Conservation (phyloP, 148 eudicot species). For the Agrostemma githago region DNA sequence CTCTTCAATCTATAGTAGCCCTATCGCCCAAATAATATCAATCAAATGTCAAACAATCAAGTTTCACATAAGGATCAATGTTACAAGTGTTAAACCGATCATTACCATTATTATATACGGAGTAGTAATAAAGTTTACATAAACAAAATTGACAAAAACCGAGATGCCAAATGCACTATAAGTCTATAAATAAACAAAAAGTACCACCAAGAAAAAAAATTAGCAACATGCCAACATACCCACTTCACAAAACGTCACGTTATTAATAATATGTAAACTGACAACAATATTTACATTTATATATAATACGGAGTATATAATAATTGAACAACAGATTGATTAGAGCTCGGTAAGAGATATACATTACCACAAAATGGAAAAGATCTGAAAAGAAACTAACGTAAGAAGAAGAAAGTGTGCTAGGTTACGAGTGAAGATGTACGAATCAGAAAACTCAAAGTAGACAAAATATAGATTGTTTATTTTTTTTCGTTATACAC, state of each 20-base stretch:
- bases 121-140: no score
- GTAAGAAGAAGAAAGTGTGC: neutral
- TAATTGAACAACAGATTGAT: neutral
- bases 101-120: no score
- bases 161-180: neutral
- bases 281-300: neutral
- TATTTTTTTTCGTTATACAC: no score
- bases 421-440: neutral
- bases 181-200: no score
- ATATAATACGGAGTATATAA: neutral
- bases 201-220: neutral
- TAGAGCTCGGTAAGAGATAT: neutral
- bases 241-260: neutral
- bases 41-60: neutral
- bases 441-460: slow-evolving; percentile 3
- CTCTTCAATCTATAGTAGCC: neutral
- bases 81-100: no score
- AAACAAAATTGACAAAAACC: neutral
- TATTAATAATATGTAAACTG: neutral
- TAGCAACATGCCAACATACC: neutral
- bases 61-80: no score
- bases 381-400: neutral
- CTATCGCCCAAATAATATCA: neutral
- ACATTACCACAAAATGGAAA: neutral
- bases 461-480: no score